Base-by-base conservation (phyloP, 2,329 filamentous ascomycete species). In the Decorospora gaudefroyi region DNA sequence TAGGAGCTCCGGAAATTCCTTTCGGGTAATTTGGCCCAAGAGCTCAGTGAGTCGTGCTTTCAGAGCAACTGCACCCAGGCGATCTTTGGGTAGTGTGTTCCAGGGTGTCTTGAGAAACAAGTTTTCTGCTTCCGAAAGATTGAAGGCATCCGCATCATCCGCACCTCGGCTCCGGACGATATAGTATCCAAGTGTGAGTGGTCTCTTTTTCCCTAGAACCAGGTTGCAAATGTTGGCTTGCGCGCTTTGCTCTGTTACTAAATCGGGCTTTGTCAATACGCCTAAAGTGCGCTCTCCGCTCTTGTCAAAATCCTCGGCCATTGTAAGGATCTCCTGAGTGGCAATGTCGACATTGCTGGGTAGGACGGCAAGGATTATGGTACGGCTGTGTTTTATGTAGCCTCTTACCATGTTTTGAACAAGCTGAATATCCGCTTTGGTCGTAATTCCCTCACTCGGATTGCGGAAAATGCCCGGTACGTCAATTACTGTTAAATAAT, bases 401-500 rank as follows among this genome's bases (percentile, higher is more conserved):
- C 4, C 11, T 6, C 46, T 11, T 8, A 61, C 54, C 41, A 61
- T 54, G 7, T 37, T 32, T 15, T 35, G 26, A 2, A 62, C 56
- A 7, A 62, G 25, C 0, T 15, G 13, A 10, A 48, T 34, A 30
- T 61, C 54, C 6, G 17, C 33, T 4, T 52, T 29, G 2, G 57
- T 56, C 2, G 53, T 57, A 1, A 53, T 11, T 7, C 21, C 23
- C 11, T 34, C 13, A 2, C 23, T 29, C 4, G 39, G 25, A 17
- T 32, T 18, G 5, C 49, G 50, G 43, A 76, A 75, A 4, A 76
- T 68, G 0, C 74, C 73, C 2, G 73, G 74, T 0, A 76, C 61
- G 39, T 76, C 72, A 15, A 75, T 69, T 2, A 76, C 61, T 10
- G 61, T 73, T 3, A 76, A 56, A 35, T 76, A 68, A 51, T 46